A percentile compares a stretch with the other conserved stretches of the same genome.
These are phyloP conservation scores for Murraya koenigii DNA, from an alignment of 345 rosid genomes.

Conservation along the genomic window DNA sequence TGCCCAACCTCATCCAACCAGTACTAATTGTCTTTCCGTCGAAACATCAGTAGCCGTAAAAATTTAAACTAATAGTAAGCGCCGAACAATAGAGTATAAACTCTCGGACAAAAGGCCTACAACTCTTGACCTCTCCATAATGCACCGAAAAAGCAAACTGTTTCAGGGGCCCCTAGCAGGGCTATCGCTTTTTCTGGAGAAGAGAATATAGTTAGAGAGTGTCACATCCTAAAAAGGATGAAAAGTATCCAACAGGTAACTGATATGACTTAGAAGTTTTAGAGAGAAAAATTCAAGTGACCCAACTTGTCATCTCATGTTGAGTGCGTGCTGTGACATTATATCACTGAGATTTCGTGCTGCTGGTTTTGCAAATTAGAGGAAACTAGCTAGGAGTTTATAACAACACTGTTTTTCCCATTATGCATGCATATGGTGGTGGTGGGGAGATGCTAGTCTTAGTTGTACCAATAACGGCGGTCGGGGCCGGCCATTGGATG, in stretches of 20 bases:
- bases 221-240: conserved; percentile 34
- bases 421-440: conserved; percentile 11
- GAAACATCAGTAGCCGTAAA: background rate
- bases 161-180: conserved; percentile 10
- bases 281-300: conserved; percentile 25
- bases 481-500: conserved; percentile 35
- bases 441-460: conserved; percentile 43
- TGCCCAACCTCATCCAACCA: background rate
- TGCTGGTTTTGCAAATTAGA: conserved; percentile 19
- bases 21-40: background rate
- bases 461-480: conserved; percentile 64
- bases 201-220: conserved; percentile 26
- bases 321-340: conserved; percentile 42
- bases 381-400: conserved; percentile 8
- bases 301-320: conserved; percentile 30
- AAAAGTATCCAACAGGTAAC: conserved; percentile 15
- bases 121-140: background rate
- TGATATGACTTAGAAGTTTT: conserved; percentile 17
- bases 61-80: background rate
- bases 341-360: conserved; percentile 21
- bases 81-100: background rate
- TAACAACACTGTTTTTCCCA: conserved; percentile 20
- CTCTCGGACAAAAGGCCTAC: background rate
- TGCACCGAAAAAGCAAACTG: conserved; percentile 1
- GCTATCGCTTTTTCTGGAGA: conserved; percentile 3